Conservation (phyloP, 805 yeast species). For the Jamesozyma lodderae region DNA sequence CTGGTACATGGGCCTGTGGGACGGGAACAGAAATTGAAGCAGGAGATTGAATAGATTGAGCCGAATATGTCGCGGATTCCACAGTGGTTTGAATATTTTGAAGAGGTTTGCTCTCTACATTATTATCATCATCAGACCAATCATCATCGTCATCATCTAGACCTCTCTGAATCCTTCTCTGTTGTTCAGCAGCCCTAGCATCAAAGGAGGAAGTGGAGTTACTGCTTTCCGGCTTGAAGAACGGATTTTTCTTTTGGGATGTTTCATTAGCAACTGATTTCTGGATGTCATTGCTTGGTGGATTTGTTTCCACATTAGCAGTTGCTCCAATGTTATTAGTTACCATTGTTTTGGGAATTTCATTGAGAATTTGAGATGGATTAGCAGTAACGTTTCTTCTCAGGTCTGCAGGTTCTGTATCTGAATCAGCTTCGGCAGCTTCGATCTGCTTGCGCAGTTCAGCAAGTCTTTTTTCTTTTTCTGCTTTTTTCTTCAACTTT, state of each 20-base stretch:
- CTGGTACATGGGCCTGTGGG: conserved; percentile 4
- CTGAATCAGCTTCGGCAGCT: conserved; percentile 36
- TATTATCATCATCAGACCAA: conserved; percentile 33
- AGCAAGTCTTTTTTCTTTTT: conserved; percentile 52
- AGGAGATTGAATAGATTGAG: too few relatives aligned
- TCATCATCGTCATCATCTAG: conserved; percentile 29
- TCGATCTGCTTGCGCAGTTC: conserved; percentile 52
- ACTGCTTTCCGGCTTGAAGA: conserved; percentile 36
- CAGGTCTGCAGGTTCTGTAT: too few relatives aligned
- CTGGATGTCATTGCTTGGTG: too few relatives aligned
- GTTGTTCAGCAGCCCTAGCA: conserved; percentile 47
- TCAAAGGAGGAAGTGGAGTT: conserved; percentile 35
- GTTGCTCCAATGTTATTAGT: too few relatives aligned
- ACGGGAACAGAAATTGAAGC: conserved; percentile 23
- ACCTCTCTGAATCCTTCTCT: conserved; percentile 62
- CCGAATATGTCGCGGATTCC: too few relatives aligned
- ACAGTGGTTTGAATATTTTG: background rate
- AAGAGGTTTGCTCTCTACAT: conserved; percentile 11
- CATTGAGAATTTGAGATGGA: too few relatives aligned
- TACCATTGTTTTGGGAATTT: too few relatives aligned
- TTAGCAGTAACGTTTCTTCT: conserved; percentile 3
- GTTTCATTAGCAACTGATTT: too few relatives aligned
- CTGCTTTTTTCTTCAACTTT: conserved; percentile 44
- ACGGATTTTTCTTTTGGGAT: conserved; percentile 38
- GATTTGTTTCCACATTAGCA: too few relatives aligned